Evolutionary conservation across 106 monocot species (phyloP), one percentile per base, ranked within the genome.

Genomic region (Phalaenopsis equestris): DNA sequence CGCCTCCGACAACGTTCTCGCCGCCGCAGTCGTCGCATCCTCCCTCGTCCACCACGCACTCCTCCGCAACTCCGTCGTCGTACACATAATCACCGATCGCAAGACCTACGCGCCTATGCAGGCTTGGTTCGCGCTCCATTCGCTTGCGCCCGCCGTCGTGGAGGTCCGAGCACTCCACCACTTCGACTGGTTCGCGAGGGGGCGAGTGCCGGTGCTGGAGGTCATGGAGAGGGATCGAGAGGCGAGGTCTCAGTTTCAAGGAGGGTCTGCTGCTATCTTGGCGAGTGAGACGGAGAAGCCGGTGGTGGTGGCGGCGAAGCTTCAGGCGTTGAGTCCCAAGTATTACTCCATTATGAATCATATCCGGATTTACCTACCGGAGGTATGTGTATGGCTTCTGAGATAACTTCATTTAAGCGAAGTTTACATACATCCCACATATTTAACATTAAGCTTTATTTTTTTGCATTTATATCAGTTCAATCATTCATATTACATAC

Each of bases 271-370:
- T 37, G 89, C 84, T 7, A 93, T 93, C 56, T 87, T 86, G 17
- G 87, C 86, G 6, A 85, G 56, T 46, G 48, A 76, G 3, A 82
- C 75, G 37, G 94, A 94, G 87, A 89, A 81, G 48, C 91, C 94
- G 5, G 52, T 86, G 15, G 89, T 86, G 18, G 94, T 94, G 38
- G 94, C 91, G 5, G 89, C 94, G 2, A 94, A 94, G 89, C 56
- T 94, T 79, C 94, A 94, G 85, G 91, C 94, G 3, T 70, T 94
- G 56, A 91, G 88, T 47, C 94, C 94, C 36, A 94, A 94, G 83
- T 94, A 94, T 45, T 82, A 94, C 73, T 94, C 94, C 0, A 75
- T 89, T 73, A 91, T 94, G 91, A 94, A 94, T 72, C 94, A 94
- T 57, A 89, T 94, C 42, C 84, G 94, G 21, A 94, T 94, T n/a